phyloP scores from a whole-genome alignment of 495 filamentous ascomycete genomes.

The Penicillium bialowiezense region DNA sequence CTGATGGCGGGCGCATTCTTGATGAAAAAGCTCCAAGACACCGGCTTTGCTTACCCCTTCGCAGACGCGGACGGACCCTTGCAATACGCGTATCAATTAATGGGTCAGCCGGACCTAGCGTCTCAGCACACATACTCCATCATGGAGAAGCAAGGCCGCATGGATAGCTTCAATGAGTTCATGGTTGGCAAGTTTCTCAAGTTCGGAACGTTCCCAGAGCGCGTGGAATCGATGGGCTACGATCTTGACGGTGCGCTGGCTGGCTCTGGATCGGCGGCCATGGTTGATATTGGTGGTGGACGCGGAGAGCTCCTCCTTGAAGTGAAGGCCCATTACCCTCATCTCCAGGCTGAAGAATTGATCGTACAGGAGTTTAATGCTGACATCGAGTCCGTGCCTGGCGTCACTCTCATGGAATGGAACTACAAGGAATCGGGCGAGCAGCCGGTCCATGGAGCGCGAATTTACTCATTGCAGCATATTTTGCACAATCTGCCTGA shows the following conservation, averaged over 20 bases:
- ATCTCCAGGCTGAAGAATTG: slow-evolving; percentile 33
- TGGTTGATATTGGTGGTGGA: slow-evolving; percentile 58
- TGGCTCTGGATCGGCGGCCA: slow-evolving; percentile 13
- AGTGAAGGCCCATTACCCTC: slow-evolving; percentile 40
- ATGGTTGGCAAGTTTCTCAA: slow-evolving; percentile 42
- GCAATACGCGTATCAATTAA: slow-evolving; percentile 33
- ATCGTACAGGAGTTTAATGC: slow-evolving; percentile 48
- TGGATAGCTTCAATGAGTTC: slow-evolving; percentile 42
- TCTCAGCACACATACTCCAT: slow-evolving; percentile 36
- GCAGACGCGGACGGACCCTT: slow-evolving; percentile 30
- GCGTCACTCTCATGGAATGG: slow-evolving; percentile 32
- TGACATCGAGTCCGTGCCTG: slow-evolving; percentile 24
- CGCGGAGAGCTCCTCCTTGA: slow-evolving; percentile 49
- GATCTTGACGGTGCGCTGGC: slow-evolving; percentile 31
- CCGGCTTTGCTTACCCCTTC: slow-evolving; percentile 36
- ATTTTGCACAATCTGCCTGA: slow-evolving; percentile 46
- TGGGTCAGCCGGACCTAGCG: slow-evolving; percentile 29
- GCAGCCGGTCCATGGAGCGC: slow-evolving; percentile 37
- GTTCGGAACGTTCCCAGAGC: slow-evolving; percentile 28
- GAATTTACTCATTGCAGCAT: slow-evolving; percentile 42
- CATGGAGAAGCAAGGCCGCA: slow-evolving; percentile 35
- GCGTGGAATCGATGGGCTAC: slow-evolving; percentile 26
- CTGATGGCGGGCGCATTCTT: slow-evolving; percentile 36
- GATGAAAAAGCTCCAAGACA: slow-evolving; percentile 33
- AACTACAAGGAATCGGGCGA: slow-evolving; percentile 31